Conservation (phyloP, 2,329 filamentous ascomycete genomes). For the Biscogniauxia mediterranea region DNA sequence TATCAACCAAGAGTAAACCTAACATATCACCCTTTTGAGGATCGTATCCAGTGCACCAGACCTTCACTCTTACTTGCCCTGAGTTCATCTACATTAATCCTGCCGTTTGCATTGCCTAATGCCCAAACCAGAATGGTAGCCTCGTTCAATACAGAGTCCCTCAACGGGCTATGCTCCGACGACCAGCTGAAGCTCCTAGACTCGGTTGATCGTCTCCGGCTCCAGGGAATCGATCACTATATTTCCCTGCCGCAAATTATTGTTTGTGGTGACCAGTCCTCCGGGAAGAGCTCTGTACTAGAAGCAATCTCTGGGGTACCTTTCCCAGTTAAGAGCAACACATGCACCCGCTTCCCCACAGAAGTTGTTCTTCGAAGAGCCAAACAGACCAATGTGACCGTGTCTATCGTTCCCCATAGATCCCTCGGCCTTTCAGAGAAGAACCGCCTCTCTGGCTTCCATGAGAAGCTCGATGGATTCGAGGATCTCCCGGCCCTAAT, state of each 20-base stretch:
- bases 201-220: conserved; percentile 39
- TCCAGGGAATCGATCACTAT: conserved; percentile 36
- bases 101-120: neutral
- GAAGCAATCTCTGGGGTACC: conserved; percentile 62
- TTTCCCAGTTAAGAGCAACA: conserved; percentile 56
- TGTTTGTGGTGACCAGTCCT: conserved; percentile 60
- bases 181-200: conserved; percentile 40
- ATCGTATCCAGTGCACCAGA: neutral
- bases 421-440: conserved; percentile 28
- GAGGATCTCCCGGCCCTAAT: conserved; percentile 36
- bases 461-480: conserved; percentile 27
- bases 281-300: conserved; percentile 64
- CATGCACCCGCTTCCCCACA: conserved; percentile 63
- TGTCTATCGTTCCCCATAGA: conserved; percentile 38
- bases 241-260: conserved; percentile 49
- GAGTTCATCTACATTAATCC: neutral
- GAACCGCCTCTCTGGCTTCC: conserved; percentile 20
- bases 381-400: conserved; percentile 31
- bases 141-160: conserved; percentile 22
- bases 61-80: neutral
- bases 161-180: conserved; percentile 26
- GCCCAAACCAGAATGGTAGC: conserved; percentile 19
- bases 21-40: neutral
- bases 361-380: conserved; percentile 56
- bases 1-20: neutral